Base-by-base conservation (phyloP, 140 eudicot species). In the Anethum foeniculum region DNA sequence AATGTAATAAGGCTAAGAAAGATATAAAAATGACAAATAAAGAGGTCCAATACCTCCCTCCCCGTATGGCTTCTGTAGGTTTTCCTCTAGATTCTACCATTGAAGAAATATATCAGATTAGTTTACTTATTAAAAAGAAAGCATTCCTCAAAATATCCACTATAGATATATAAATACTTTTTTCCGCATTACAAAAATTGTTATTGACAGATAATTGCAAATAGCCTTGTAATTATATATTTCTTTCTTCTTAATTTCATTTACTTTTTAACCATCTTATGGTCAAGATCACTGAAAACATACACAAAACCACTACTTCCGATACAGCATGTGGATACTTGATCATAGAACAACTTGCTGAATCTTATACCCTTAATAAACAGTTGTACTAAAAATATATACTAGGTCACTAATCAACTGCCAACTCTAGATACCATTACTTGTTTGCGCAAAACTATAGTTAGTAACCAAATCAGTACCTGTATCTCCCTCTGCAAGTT, bases 401-500 rank as follows among this genome's bases (percentile, higher is more conserved):
- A 36, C 47, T 21, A 9, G 48, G 39, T 34, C 28, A 46, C 38
- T 44, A 41, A 43, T 44, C 78, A 44, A 51, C 58, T 44, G 28
- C 25, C 48, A 43, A 5, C 25, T 71, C 77, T 7, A 71, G 21
- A 18, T 44, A 3, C 27, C 47, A 13, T 16, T 47, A 15, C 34
- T 25, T 75, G 1, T 46, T 23, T 46, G 39, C 47, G 79, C 79
- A 74, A 75, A 75, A 75, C 19, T 12, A 28, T 3, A 34, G 38
- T 34, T 34, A 12, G 13, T 54, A 49, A 32, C 49, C 43, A 46
- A 9, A 77, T 41, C 46, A 71, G 14, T 81, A 94, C 98, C 98
- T 82, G 96, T 84, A 86, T 94, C 98, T 0, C 99, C 99, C 90
- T 95, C 99, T 32, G 99, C 99, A 19, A 95, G 97, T 91, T 95